Evolutionary conservation across 2,329 filamentous ascomycete genomes (phyloP), one percentile per base, ranked within the genome.

Genomic region (Cladophialophora chaetospira): DNA sequence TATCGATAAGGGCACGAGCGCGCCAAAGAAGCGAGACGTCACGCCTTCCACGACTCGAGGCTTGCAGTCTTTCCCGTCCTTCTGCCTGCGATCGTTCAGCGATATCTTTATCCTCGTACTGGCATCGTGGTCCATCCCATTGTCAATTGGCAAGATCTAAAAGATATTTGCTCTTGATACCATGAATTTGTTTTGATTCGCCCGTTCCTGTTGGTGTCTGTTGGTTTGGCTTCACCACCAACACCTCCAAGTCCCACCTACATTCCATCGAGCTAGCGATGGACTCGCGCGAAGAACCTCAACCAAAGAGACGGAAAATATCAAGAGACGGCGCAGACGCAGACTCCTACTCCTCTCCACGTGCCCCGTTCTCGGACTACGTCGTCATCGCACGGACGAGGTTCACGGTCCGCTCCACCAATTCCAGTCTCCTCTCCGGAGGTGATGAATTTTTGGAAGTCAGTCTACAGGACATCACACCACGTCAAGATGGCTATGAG

Each of bases 321-420:
- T 42, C 49, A 2, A 21, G 21, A 21, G 26, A 47, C 17, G n/a
- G n/a, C n/a, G n/a, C 35, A 26, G 45, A 31, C 21, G 10, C 21
- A 8, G 21, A 29, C 38, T 3, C 33, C 29, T 17, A 21, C 21
- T 25, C 31, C 29, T 28, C 55, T 15, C 56, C 49, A 21, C 13
- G 15, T 21, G 36, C 53, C 17, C 56, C 56, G 23, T 62, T 62
- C 33, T 52, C 45, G 3, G n/a, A 36, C 9, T 62, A 62, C 36
- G 4, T 54, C n/a, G 26, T 53, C 23, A 17, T 62, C 15, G 60
- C 56, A 8, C 48, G 42, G 15, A 26, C 48, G 15, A 47, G 9
- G n/a, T 36, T 52, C 19, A 10, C 36, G 11, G 49, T 47, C 26
- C 26, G 26, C 3, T 19, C 28, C 35, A 33, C 23, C 45, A 50